A percentile compares a stretch with the other conserved stretches of the same genome.
Evolutionary conservation across 2,329 filamentous ascomycete species (phyloP).

Genomic region (Neurospora sp.): DNA sequence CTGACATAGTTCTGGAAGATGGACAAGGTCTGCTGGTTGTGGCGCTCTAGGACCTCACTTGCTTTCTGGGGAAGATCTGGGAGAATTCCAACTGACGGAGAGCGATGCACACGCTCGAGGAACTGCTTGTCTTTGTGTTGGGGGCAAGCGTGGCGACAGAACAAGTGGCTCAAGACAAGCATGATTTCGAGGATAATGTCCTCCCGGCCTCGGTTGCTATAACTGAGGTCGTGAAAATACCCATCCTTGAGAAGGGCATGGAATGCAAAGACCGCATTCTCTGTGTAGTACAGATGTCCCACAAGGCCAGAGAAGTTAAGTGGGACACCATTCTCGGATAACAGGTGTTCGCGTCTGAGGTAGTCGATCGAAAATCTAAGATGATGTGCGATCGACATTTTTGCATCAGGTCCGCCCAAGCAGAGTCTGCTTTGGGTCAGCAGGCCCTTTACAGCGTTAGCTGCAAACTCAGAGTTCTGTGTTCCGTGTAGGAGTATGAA

Average conservation of each 20-base stretch:
- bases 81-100: conserved; percentile 57
- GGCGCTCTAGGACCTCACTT: conserved; percentile 42
- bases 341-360: conserved; percentile 56
- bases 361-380: conserved; percentile 76
- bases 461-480: conserved; percentile 51
- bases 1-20: conserved; percentile 61
- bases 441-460: conserved; percentile 53
- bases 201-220: conserved; percentile 39
- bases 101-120: conserved; percentile 39
- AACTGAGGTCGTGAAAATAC: conserved; percentile 56
- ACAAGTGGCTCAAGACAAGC: conserved; percentile 61
- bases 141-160: conserved; percentile 47
- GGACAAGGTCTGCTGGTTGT: conserved; percentile 56
- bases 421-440: conserved; percentile 62
- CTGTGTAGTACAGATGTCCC: conserved; percentile 66
- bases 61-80: conserved; percentile 51
- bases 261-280: conserved; percentile 68
- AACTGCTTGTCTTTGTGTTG: conserved; percentile 35
- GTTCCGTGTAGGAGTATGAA: conserved; percentile 59
- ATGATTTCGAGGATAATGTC: conserved; percentile 49
- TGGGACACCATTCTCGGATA: conserved; percentile 51
- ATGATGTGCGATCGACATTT: conserved; percentile 64
- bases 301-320: conserved; percentile 65
- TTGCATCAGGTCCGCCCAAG: conserved; percentile 58
- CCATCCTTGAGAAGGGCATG: conserved; percentile 63